Conservation (phyloP, 2,329 filamentous ascomycete genomes). For the Exophiala oligosperma region DNA sequence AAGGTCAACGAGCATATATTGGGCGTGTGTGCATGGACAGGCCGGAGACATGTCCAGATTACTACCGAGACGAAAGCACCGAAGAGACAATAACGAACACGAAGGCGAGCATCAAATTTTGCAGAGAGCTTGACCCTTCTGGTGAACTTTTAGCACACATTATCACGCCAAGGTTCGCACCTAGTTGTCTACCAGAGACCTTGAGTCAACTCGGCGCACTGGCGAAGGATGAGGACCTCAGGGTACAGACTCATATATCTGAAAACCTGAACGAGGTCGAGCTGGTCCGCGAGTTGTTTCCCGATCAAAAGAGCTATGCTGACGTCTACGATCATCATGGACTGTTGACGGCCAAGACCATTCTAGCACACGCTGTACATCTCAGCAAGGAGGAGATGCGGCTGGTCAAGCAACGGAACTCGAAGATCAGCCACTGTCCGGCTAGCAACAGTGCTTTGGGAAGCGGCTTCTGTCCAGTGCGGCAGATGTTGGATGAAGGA, state of each 20-base stretch:
- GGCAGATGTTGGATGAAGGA: constrained; percentile 71
- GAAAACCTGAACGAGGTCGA: constrained; percentile 76
- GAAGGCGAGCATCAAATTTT: constrained; percentile 62
- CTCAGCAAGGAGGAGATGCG: constrained; percentile 65
- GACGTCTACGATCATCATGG: constrained; percentile 74
- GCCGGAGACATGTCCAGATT: constrained; percentile 63
- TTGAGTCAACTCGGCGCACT: constrained; percentile 66
- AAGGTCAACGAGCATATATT: constrained; percentile 86
- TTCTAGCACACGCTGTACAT: constrained; percentile 85
- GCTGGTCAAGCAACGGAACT: constrained; percentile 60
- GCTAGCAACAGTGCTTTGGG: constrained; percentile 82
- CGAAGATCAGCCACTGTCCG: constrained; percentile 82
- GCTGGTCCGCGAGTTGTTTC: constrained; percentile 71
- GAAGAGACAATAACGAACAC: constrained; percentile 60
- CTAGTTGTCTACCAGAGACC: constrained; percentile 53
- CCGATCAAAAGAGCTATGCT: constrained; percentile 64
- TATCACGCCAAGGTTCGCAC: constrained; percentile 69
- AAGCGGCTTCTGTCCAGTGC: constrained; percentile 73
- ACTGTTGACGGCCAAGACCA: constrained; percentile 70
- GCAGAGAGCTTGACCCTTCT: constrained; percentile 65
- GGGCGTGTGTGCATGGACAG: constrained; percentile 96
- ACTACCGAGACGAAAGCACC: constrained; percentile 74
- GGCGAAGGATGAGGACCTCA: constrained; percentile 57
- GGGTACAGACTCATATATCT: constrained; percentile 82
- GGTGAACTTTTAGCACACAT: constrained; percentile 69